Base-by-base conservation (phyloP, 1,139 yeast genomes). In the Yarrowia galli region DNA sequence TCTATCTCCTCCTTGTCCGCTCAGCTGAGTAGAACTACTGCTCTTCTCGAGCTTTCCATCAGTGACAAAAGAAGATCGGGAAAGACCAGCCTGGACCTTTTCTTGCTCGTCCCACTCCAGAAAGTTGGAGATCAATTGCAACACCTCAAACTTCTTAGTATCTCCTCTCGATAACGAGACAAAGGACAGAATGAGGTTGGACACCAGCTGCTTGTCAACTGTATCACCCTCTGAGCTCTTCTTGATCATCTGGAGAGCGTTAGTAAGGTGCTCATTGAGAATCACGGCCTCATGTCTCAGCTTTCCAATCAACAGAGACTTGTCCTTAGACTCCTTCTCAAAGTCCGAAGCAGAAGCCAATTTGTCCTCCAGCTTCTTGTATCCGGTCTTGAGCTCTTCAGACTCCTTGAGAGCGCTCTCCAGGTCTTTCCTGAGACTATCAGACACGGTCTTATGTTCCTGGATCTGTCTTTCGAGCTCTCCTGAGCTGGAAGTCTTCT, bases 201-300 rank as follows among this genome's bases (percentile, higher is more conserved):
- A 89, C 5, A 96, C 87, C 69, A 95, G 84, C 76, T 92, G 97
- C 75, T 90, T 89, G 75, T 93, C 98, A 1, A 93, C 92, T 9
- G 89, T 83, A 69, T 89, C 92, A 7, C 91, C 86, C 69, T 87
- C 87, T 67, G 89, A 85, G 66, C 85, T 87, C 73, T 88, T 87
- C 74, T 92, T 92, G 69, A 95, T 87, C 77, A 93, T 81, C 20
- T 92, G 87, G 69, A 96, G 79, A 1, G 98, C 96, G 75, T 95
- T 93, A 20, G 97, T 92, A 69, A 95, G 80, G 79, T 95, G 99
- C 75, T 95, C 99, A 76, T 95, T 95, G 68, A 93, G 80, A 40
- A 92, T 91, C n/a, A 95, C 95, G 1, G 97, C 96, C 78, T 95
- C 98, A 76, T 95, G 98, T 68, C 98, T 86, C 67, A 95, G 83